Evolutionary conservation across 2,329 filamentous ascomycete genomes (phyloP), one percentile per base, ranked within the genome.

Genomic region (Neonectria neomacrospora): DNA sequence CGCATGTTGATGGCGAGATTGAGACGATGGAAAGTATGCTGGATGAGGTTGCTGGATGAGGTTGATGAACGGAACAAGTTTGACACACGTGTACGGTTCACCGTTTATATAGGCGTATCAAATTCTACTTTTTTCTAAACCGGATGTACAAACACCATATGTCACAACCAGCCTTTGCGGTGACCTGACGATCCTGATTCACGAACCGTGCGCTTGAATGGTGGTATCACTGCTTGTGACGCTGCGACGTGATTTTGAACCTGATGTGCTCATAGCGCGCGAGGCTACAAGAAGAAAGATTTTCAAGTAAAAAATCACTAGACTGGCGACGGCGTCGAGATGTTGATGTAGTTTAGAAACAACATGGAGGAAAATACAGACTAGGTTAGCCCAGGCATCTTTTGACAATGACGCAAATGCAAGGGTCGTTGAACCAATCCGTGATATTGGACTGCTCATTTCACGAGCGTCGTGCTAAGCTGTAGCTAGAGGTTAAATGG

Each of bases 1-100:
- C 58, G 58, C 52, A 61, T 61, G 6, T 52, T 47, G 52, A 34
- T 6, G n/a, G 32, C 52, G 22, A 39, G 37, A 1, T 7, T 39
- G 37, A 18, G 37, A 18, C 2, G 16, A n/a, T 39, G 37, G 37
- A 39, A 10, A 9, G 12, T 37, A 37, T 16, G 34, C 14, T n/a
- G n/a, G 34, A n/a, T n/a, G 34, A n/a, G 4, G 34, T 37, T n/a
- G 34, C 7, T 37, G 30, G 5, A 6, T 39, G 37, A 9, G 8
- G n/a, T 39, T 26, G 23, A 26, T 26, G 23, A n/a, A n/a, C n/a
- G n/a, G n/a, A n/a, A n/a, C n/a, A 16, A 37, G 34, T 2, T 37
- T 37, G 34, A 37, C 14, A 11, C 16, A 37, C 3, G 8, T 16
- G 34, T 4, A 39, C 2, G 16, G 6, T 16, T 18, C 16, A 2